Evolutionary conservation across 148 eudicot species (phyloP), one percentile per base, ranked within the genome.

Genomic region (Heliosperma pusillum): DNA sequence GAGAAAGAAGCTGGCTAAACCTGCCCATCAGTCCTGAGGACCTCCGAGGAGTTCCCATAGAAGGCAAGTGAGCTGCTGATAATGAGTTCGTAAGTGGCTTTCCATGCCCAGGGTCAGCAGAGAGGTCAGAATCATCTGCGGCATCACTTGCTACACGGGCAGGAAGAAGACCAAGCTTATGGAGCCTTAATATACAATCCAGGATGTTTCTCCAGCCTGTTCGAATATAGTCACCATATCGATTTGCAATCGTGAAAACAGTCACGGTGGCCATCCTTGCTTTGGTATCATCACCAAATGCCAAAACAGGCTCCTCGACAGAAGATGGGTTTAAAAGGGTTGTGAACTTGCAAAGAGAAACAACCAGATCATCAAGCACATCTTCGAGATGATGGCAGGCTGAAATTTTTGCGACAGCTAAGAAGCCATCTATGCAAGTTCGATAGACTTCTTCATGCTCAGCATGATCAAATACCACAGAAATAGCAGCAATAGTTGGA

Each of bases 21-120:
- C 98, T 80, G 42, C 97, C 97, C 90, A 93, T 93, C 64, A 93
- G 79, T 42, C 98, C 95, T 20, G 98, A 93, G 42, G 97, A 90
- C 75, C 87, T 89, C 63, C 93, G 82, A 73, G 93, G 82, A 70
- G 90, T 86, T 69, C 87, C 92, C 77, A 81, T 79, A 26, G 91
- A 80, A 55, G 84, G 83, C 80, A 86, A 68, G 42, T 82, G 87
- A 79, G 93, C 66, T 56, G 93, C 79, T 62, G 91, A 81, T 61
- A 85, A 29, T 65, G 93, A 84, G 80, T 79, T 84, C 20, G 85
- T 74, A 33, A 79, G 74, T 30, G 88, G 82, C 69, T 82, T 89
- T 63, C 84, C 93, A 9, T 77, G 88, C 20, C 75, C 84, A 20
- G 86, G 78, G 17, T 87, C 91, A 20, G 90, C 68, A 70, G 88